Conservation (phyloP, 352 stramenopile genomes). For the Pilasporangium apinafurcum region DNA sequence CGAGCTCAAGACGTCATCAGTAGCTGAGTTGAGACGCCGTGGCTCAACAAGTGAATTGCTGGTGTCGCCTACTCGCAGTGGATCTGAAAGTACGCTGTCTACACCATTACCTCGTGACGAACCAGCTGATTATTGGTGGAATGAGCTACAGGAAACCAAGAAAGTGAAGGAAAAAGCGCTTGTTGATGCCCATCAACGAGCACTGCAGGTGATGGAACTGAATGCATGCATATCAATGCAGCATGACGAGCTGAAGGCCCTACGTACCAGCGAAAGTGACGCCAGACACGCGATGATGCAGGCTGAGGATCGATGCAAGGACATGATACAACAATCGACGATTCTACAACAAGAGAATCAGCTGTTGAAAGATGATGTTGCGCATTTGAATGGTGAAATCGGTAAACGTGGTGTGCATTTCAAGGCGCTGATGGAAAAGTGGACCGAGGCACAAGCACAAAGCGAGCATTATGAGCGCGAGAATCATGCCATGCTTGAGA, state of each 20-base stretch:
- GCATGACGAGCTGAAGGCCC: slow-evolving; percentile 54
- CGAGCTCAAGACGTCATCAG: slow-evolving; percentile 35
- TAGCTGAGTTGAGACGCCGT: slow-evolving; percentile 2
- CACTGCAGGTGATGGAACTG: slow-evolving; percentile 62
- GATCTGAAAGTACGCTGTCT: not conserved
- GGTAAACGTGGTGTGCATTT: slow-evolving; percentile 50
- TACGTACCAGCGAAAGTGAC: slow-evolving; percentile 33
- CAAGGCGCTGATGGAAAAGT: slow-evolving; percentile 67
- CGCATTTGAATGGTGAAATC: slow-evolving; percentile 43
- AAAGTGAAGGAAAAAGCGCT: slow-evolving; percentile 48
- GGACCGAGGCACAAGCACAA: slow-evolving; percentile 57
- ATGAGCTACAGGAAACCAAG: slow-evolving; percentile 51
- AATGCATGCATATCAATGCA: slow-evolving; percentile 75
- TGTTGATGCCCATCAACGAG: slow-evolving; percentile 41
- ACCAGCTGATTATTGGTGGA: slow-evolving; percentile 35
- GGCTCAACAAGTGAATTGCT: slow-evolving; percentile 5
- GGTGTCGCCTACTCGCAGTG: not conserved
- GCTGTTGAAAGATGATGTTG: slow-evolving; percentile 44
- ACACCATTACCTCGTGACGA: slow-evolving; percentile 12
- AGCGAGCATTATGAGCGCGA: slow-evolving; percentile 52
- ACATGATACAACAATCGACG: slow-evolving; percentile 37
- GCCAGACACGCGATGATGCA: slow-evolving; percentile 25
- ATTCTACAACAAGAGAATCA: slow-evolving; percentile 46
- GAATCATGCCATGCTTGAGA: slow-evolving; percentile 35
- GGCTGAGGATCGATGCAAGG: slow-evolving; percentile 36